Base-by-base conservation (phyloP, 2,329 filamentous ascomycete species). In the Teratosphaeria nubilosa region DNA sequence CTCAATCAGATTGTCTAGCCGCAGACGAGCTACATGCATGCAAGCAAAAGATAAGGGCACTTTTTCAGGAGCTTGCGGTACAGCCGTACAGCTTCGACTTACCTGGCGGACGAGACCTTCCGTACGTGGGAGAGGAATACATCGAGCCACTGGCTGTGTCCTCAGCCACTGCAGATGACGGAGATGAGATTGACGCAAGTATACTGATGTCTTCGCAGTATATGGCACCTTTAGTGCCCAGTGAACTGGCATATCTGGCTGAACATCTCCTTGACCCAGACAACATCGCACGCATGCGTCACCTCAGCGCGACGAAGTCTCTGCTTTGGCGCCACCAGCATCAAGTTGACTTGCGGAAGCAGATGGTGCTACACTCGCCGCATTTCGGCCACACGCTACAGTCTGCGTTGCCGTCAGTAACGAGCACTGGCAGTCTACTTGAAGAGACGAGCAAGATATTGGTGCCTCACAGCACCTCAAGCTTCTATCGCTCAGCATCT, bases 141-240 rank as follows among this genome's bases (percentile, higher is more conserved):
- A 20, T 31, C 41, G 61, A 65, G 59, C 83, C 86, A 2, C 95
- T 89, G 68, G 84, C 89, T 0, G 80, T 96, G 22, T 96, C 92
- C 1, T 94, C 88, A 22, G 82, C 82, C 13, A 78, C 82, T 25
- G 83, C 81, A 1, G 82, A 82, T 24, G 90, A 96, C 66, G 76
- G 84, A 60, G 90, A 96, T 45, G 84, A 81, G 51, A 95, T 97
- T 86, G 92, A 97, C 70, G 92, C 91, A 20, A 96, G 90, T 67
- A 78, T 95, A 0, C 80, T 97, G 20, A 97, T 97, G 92, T 91
- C 86, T 58, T 86, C 91, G 0, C 88, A 94, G 66, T 97, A 96
- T 69, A 78, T 94, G 14, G 86, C 90, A 61, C 92, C 92, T 0
- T 78, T 96, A 4, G 75, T 88, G 2, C 74, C 82, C 0, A 94